Conservation (phyloP, 164 flowering plant species). For the Litsea cubeba region DNA sequence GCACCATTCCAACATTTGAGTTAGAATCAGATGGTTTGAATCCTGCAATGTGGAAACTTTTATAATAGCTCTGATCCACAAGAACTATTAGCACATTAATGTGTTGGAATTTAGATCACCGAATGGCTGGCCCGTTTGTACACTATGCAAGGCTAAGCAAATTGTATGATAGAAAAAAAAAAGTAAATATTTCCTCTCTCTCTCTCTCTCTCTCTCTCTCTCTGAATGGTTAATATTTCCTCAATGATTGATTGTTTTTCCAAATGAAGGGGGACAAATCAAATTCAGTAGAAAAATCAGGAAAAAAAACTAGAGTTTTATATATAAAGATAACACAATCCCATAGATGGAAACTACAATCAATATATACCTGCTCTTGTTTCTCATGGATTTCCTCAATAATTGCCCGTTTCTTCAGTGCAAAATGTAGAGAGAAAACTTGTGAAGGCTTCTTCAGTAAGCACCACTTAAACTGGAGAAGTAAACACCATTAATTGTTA, state of each 20-base stretch:
- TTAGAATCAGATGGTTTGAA: too few species aligned
- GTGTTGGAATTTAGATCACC: too few species aligned
- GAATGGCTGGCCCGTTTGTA: too few species aligned
- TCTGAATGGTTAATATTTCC: too few species aligned
- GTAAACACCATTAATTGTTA: constrained; percentile 5
- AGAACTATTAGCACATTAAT: too few species aligned
- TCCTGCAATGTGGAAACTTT: too few species aligned
- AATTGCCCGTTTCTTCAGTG: constrained; percentile 81
- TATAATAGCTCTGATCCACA: too few species aligned
- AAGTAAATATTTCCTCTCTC: too few species aligned
- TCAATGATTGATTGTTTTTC: too few species aligned
- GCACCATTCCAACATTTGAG: neutral
- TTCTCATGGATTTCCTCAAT: constrained; percentile 94
- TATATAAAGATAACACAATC: neutral
- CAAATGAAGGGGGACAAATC: neutral
- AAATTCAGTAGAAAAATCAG: neutral
- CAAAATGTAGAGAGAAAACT: constrained; percentile 80
- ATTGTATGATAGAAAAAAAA: too few species aligned
- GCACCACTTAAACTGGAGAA: constrained; percentile 80
- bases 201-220: too few species aligned
- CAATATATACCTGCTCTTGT: constrained; percentile 75
- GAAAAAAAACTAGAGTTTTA: neutral
- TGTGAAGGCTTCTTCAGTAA: constrained; percentile 91
- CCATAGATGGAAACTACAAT: neutral
- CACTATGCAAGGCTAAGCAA: too few species aligned